Conservation (phyloP, 495 filamentous ascomycete genomes). For the Aspergillus homomorphus region DNA sequence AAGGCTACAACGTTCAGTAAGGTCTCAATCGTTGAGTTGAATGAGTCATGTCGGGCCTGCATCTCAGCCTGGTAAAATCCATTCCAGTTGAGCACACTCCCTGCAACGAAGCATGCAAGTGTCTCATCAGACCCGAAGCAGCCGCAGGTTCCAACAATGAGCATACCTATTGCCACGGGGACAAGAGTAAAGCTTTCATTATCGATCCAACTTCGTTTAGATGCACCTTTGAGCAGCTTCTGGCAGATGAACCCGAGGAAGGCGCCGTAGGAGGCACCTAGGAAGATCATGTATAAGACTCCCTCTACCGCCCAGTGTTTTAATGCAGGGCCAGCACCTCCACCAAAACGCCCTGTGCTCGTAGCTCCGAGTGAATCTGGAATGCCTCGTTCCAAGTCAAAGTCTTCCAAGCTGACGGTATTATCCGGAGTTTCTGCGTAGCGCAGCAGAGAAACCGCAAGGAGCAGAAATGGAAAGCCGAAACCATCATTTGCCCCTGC, state of each 20-base stretch:
- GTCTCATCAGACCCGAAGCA: constrained; percentile 41
- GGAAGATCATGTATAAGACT: constrained; percentile 39
- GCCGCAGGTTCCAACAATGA: constrained; percentile 40
- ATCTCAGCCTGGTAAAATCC: constrained; percentile 33
- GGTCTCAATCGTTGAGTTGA: constrained; percentile 34
- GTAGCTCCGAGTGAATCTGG: constrained; percentile 31
- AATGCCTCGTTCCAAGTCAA: constrained; percentile 22
- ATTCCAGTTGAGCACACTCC: constrained; percentile 40
- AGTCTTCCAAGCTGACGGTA: constrained; percentile 18
- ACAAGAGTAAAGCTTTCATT: constrained; percentile 33
- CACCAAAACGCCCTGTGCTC: constrained; percentile 34
- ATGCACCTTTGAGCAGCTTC: constrained; percentile 28
- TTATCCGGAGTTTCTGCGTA: constrained; percentile 43
- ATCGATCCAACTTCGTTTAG: constrained; percentile 35
- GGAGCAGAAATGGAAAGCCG: constrained; percentile 57
- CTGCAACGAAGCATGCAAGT: constrained; percentile 40
- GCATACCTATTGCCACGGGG: constrained; percentile 33
- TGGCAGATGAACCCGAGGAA: constrained; percentile 33
- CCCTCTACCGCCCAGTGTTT: constrained; percentile 42
- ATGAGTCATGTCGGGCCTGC: constrained; percentile 37
- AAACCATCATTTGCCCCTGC: constrained; percentile 61
- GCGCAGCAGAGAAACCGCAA: constrained; percentile 53
- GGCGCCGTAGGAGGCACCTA: constrained; percentile 34
- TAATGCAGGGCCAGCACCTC: constrained; percentile 29
- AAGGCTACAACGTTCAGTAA: constrained; percentile 42